phyloP scores from a whole-genome alignment of 2,329 filamentous ascomycete genomes.

The Clarireedia monteithiana region DNA sequence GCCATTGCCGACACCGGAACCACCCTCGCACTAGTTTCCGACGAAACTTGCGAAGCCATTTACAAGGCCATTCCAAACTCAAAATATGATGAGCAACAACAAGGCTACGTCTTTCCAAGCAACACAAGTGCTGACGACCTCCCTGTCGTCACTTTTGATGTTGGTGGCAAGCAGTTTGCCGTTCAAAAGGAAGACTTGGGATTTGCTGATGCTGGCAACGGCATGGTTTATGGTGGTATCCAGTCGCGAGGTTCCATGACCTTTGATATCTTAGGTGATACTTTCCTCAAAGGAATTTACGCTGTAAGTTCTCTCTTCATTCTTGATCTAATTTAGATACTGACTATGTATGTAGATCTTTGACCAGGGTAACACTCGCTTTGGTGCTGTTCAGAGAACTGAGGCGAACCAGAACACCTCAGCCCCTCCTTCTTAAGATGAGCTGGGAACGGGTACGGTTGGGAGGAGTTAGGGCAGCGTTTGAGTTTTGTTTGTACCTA shows the following conservation, averaged over 20 bases:
- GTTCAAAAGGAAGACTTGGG: slow-evolving; percentile 53
- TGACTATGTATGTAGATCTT: slow-evolving; percentile 39
- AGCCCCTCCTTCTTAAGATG: slow-evolving; percentile 19
- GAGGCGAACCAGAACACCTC: slow-evolving; percentile 25
- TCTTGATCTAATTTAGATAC: not conserved
- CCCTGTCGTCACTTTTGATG: slow-evolving; percentile 53
- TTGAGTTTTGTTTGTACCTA: too few species aligned
- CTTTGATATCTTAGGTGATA: slow-evolving; percentile 52
- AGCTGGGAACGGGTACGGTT: too few species aligned
- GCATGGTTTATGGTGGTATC: slow-evolving; percentile 51
- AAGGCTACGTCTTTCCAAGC: slow-evolving; percentile 58
- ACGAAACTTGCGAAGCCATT: slow-evolving; percentile 51
- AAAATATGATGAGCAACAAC: slow-evolving; percentile 44
- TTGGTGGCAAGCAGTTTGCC: slow-evolving; percentile 51
- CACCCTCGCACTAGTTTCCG: slow-evolving; percentile 57
- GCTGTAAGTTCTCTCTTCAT: slow-evolving; percentile 35
- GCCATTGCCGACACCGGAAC: slow-evolving; percentile 69
- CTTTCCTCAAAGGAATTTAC: slow-evolving; percentile 52
- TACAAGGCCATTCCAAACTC: slow-evolving; percentile 58
- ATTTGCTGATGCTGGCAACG: slow-evolving; percentile 45
- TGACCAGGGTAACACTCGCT: slow-evolving; percentile 47
- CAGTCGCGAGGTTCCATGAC: slow-evolving; percentile 46
- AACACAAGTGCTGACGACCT: slow-evolving; percentile 43
- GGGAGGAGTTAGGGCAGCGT: too few species aligned
- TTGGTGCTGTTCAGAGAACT: slow-evolving; percentile 46